These are phyloP conservation scores for Peronosclerospora sorghi DNA, from an alignment of 352 stramenopile species.

Conservation along the genomic window DNA sequence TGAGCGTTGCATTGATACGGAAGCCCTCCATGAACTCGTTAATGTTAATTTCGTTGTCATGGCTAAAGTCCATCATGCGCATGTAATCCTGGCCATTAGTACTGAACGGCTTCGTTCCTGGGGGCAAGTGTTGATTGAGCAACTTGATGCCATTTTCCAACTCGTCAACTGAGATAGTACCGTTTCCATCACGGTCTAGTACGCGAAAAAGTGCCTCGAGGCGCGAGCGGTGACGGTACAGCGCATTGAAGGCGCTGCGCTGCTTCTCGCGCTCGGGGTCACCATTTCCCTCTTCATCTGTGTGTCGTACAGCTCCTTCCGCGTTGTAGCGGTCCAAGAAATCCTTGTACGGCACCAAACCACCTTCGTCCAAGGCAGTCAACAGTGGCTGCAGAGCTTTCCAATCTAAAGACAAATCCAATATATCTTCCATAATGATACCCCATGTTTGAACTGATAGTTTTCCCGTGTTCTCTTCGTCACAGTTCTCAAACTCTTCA, in stretches of 20 bases:
- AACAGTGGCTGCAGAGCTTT: constrained; percentile 61
- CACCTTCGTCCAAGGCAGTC: constrained; percentile 54
- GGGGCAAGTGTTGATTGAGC: constrained; percentile 66
- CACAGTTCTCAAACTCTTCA: constrained; percentile 47
- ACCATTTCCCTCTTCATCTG: constrained; percentile 10
- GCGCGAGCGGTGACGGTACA: constrained; percentile 72
- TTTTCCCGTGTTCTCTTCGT: constrained; percentile 28
- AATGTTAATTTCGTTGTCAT: constrained; percentile 84
- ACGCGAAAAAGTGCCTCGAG: constrained; percentile 78
- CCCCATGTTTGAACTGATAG: constrained; percentile 45
- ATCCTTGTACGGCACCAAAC: constrained; percentile 53
- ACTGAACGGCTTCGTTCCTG: constrained; percentile 53
- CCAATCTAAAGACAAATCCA: constrained; percentile 76
- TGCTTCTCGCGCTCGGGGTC: constrained; percentile 44
- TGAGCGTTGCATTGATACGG: constrained; percentile 78
- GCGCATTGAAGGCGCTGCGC: constrained; percentile 63
- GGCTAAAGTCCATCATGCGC: constrained; percentile 78
- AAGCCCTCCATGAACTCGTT: constrained; percentile 87
- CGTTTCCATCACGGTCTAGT: constrained; percentile 70
- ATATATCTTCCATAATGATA: constrained; percentile 61
- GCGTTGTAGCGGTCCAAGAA: constrained; percentile 76
- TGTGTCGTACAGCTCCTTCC: constrained; percentile 21
- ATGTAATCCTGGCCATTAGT: constrained; percentile 69
- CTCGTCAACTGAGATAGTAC: constrained; percentile 75
- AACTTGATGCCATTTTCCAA: constrained; percentile 70